These are phyloP conservation scores for Eucalyptus pauciflora DNA, from an alignment of 345 rosid species.

Conservation along the genomic window DNA sequence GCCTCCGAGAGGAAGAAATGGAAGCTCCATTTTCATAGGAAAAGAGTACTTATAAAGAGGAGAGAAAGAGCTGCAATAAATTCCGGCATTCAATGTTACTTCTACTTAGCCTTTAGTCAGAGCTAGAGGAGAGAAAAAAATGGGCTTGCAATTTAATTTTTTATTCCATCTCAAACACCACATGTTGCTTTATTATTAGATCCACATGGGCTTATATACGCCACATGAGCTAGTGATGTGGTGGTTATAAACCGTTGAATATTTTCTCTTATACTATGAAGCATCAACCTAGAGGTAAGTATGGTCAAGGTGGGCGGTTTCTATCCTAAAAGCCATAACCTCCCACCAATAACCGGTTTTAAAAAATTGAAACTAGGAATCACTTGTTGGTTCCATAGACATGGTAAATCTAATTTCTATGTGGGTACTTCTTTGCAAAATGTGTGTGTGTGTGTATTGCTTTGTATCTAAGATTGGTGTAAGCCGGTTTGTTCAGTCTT, in stretches of 20 bases:
- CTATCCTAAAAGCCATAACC: fast-evolving
- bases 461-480: too few relatives aligned
- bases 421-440: too few relatives aligned
- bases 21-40: not conserved
- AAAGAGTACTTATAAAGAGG: not conserved
- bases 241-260: not conserved
- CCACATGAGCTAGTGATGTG: not conserved
- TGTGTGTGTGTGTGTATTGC: too few relatives aligned
- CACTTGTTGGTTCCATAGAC: not conserved
- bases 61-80: not conserved
- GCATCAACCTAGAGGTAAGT: not conserved
- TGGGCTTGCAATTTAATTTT: not conserved
- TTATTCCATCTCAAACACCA: not conserved
- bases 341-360: not conserved
- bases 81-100: not conserved
- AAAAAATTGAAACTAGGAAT: not conserved
- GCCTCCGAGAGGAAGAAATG: not conserved
- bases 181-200: not conserved
- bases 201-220: not conserved
- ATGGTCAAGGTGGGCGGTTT: not conserved
- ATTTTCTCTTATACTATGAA: not conserved
- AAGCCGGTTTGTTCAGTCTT: too few relatives aligned
- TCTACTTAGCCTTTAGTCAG: not conserved
- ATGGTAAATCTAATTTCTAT: too few relatives aligned
- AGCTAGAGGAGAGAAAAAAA: not conserved